Evolutionary conservation across 352 stramenopile species (phyloP).

Genomic region (Globisporangium nodosum): DNA sequence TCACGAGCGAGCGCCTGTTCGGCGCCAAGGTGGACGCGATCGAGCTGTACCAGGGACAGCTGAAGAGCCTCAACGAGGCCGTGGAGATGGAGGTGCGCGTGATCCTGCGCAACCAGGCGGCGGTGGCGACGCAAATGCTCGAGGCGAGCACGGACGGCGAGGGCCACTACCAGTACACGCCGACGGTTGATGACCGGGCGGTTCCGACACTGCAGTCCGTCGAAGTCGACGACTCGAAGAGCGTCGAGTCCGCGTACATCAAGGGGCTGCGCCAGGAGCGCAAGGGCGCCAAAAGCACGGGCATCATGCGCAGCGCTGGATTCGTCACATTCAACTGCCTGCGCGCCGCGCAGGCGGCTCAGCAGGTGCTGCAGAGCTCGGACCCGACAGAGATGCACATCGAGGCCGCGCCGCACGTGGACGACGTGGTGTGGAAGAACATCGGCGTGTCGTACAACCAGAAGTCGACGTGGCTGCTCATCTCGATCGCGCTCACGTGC

Average conservation of each 20-base stretch:
- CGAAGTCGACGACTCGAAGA: conserved; percentile 27
- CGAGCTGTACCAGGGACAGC: conserved; percentile 57
- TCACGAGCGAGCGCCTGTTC: conserved; percentile 29
- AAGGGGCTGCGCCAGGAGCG: conserved; percentile 35
- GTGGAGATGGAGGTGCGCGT: conserved; percentile 74
- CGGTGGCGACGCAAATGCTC: conserved; percentile 49
- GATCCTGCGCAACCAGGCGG: conserved; percentile 63
- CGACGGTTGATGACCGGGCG: conserved; percentile 5
- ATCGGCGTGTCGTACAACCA: conserved; percentile 70
- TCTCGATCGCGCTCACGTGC: conserved; percentile 49
- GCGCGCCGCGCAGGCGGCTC: conserved; percentile 62
- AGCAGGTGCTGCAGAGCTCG: conserved; percentile 72
- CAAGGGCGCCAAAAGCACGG: conserved; percentile 26
- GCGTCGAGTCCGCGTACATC: conserved; percentile 60
- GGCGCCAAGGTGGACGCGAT: conserved; percentile 63
- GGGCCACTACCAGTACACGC: conserved; percentile 20
- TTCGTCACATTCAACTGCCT: conserved; percentile 83
- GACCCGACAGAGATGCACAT: conserved; percentile 69
- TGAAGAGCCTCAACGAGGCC: conserved; percentile 64
- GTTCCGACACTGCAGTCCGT: conserved; percentile 24
- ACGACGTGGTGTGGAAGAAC: conserved; percentile 79
- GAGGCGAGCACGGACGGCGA: conserved; percentile 29
- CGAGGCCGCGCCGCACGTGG: conserved; percentile 51
- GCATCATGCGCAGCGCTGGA: conserved; percentile 66
- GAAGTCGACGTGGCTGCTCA: conserved; percentile 64